Evolutionary conservation across 768 basidiomycete genomes (phyloP), one percentile per base, ranked within the genome.

Genomic region (Amanita inopinata): DNA sequence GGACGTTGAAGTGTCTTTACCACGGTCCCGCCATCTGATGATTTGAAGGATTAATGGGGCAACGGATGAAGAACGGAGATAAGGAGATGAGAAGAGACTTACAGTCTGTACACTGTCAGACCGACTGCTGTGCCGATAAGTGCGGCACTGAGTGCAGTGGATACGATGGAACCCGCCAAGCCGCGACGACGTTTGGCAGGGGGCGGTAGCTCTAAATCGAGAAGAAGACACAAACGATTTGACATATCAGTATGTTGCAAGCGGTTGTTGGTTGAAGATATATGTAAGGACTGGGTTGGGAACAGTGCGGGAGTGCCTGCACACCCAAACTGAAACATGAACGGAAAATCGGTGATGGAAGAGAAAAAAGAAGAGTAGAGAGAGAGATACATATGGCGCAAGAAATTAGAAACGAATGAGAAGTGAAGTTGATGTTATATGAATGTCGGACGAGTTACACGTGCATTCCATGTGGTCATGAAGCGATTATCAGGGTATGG

Each of bases 111-210:
- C 31, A 88, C 84, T 33, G 86, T 87, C 48, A 89, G 70, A 46
- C 87, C 87, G 39, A 91, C 87, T 11, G 88, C 88, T 15, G 84
- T 81, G 45, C 87, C 84, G 47, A 91, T 84, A 46, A 91, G 73
- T 34, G 85, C 88, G 49, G 87, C 86, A 62, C 74, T 85, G 61
- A 90, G 66, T 43, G 88, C 87, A 23, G 85, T 84, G 11, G 84
- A 83, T 48, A 89, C 76, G 54, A 91, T 80, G 45, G 83, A 81
- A 49, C 84, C 84, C 49, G 85, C 81, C 61, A 89, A 71, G 47
- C 81, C 81, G 53, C 82, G 77, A 47, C 85, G 83, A 56, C 80
- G 79, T 69, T 89, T 90, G 51, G 76, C 66, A 35, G 85, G 80
- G 20, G 80, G 80, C 25, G 78, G 77, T 38, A 81, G 57, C 56